Evolutionary conservation across 306 rosid genomes (phyloP), one percentile per base, ranked within the genome.

Genomic region (Cyclanthera cordifolia): DNA sequence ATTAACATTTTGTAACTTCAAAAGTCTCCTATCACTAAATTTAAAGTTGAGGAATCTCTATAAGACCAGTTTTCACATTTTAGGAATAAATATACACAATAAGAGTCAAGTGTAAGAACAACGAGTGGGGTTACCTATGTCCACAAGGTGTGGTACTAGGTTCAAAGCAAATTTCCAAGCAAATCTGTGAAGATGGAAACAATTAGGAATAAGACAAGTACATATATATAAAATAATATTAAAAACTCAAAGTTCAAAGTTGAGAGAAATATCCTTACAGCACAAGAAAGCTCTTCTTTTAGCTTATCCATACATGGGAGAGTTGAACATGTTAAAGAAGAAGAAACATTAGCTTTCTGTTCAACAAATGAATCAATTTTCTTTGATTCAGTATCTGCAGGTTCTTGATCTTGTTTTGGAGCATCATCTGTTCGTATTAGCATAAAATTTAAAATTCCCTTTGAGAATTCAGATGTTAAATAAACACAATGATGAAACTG

Each of bases 121-220:
- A 63, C 3, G 12, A 30, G 16, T 16, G 39, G 41, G 39, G 52
- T 19, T 81, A 93, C 99, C 96, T 93, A 85, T 93, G 99, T 53
- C 99, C 96, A 79, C 99, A 93, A 79, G 96, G 79, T 72, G 99
- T 90, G 45, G 99, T 88, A 72, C 87, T 93, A 47, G 99, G 99
- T 85, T 93, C 95, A 64, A 78, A 93, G 82, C 95, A 93, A 73
- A 93, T 86, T 61, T 93, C 96, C 85, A 93, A 77, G 72, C 97
- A 93, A 75, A 93, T 87, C 99, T 93, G 81, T 76, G 53, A 68
- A 67, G 28, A 2, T 43, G 53, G 16, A 1, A 15, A 16, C 27
- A 14, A 48, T 15, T 30, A 73, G 21, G 65, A 65, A 47, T 16
- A n/a, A 73, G 24, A 2, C 11, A 61, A 32, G 16, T 39, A n/a